Conservation (phyloP, 1,284 basidiomycete genomes). For the Austropuccinia psidii region DNA sequence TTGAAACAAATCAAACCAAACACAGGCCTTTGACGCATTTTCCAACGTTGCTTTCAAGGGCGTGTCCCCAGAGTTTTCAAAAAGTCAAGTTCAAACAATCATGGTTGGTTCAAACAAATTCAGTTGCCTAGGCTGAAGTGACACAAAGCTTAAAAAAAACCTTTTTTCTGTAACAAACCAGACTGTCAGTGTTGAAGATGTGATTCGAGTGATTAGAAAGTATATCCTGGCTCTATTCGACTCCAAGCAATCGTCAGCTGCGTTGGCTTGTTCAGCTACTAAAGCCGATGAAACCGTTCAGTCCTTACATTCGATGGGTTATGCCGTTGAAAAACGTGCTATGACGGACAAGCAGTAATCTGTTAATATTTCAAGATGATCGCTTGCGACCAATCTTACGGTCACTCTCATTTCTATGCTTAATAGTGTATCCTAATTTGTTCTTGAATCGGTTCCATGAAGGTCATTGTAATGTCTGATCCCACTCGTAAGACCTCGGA, state of each 20-base stretch:
- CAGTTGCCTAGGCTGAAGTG: no score
- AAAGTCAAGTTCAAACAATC: not conserved
- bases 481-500: no score
- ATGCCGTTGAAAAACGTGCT: constrained; percentile 65
- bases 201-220: constrained; percentile 61
- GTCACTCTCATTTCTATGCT: no score
- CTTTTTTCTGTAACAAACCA: constrained; percentile 44
- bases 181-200: constrained; percentile 66
- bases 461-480: no score
- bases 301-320: constrained; percentile 63
- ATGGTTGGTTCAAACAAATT: not conserved
- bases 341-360: no score
- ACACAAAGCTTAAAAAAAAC: constrained; percentile 59
- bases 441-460: no score
- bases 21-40: constrained; percentile 68
- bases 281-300: constrained; percentile 67
- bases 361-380: no score
- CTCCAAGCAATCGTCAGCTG: constrained; percentile 64
- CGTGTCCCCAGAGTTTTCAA: constrained; percentile 60
- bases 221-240: constrained; percentile 84
- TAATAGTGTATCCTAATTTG: no score
- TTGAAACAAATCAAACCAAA: constrained; percentile 30
- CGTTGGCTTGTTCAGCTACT: constrained; percentile 72
- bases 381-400: no score
- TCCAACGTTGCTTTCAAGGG: constrained; percentile 76